Evolutionary conservation across 169 alveolate genomes (phyloP).

Genomic region (Plasmodium reichenowi): DNA sequence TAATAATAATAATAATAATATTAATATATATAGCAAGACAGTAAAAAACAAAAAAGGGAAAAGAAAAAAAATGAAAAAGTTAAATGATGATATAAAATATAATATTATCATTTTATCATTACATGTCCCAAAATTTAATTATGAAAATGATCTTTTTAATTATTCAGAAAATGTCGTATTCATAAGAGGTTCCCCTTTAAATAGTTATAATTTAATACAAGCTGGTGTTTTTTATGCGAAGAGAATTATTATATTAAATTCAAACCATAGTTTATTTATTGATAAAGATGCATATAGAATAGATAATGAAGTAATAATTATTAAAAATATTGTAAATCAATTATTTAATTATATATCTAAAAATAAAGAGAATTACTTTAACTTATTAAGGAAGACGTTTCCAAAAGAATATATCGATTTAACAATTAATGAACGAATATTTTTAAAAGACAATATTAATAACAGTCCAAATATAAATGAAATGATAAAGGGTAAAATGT

Average conservation of each 20-base stretch:
- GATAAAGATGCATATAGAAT: constrained; percentile 71
- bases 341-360: constrained; percentile 37
- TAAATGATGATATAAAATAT: constrained; percentile 33
- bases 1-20: not conserved
- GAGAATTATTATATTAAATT: constrained; percentile 45
- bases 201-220: constrained; percentile 69
- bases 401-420: constrained; percentile 12
- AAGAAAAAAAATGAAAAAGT: not conserved
- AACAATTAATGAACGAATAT: constrained; percentile 53
- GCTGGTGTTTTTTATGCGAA: constrained; percentile 81
- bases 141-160: constrained; percentile 58
- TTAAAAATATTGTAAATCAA: constrained; percentile 55
- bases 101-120: constrained; percentile 69
- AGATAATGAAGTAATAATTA: constrained; percentile 67
- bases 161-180: constrained; percentile 76
- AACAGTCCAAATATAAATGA: constrained; percentile 5
- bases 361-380: constrained; percentile 68
- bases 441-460: constrained; percentile 4
- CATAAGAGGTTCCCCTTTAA: constrained; percentile 84
- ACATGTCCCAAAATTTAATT: constrained; percentile 80
- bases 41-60: not conserved
- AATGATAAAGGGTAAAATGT: constrained; percentile 14
- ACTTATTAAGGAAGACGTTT: constrained; percentile 20
- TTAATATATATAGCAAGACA: not conserved
- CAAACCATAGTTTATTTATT: constrained; percentile 67